Conservation (phyloP, 768 basidiomycete species). For the Collybiopsis confluens region DNA sequence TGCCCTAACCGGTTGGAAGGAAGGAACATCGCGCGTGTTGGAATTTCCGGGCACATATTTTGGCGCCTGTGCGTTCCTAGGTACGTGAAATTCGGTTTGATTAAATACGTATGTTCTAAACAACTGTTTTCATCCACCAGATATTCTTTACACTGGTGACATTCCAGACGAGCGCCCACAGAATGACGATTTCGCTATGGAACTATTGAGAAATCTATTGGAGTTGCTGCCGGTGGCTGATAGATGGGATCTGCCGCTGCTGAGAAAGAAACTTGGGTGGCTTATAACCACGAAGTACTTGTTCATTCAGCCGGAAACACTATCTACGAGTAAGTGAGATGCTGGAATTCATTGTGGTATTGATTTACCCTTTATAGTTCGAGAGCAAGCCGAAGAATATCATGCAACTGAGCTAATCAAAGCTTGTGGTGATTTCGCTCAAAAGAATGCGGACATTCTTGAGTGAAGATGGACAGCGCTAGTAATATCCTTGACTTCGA, state of each 20-base stretch:
- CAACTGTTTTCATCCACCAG: background rate
- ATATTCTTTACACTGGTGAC: conserved; percentile 6
- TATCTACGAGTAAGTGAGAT: background rate
- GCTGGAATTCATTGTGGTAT: background rate
- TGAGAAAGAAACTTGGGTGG: background rate
- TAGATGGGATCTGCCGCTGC: background rate
- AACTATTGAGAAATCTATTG: background rate
- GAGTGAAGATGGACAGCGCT: background rate
- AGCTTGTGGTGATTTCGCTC: background rate
- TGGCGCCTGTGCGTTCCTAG: conserved; percentile 3
- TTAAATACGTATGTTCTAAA: background rate
- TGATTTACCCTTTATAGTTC: background rate
- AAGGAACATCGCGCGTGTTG: background rate
- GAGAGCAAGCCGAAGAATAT: background rate
- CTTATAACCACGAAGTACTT: conserved; percentile 1
- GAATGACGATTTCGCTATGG: background rate
- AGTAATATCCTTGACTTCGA: too few species aligned
- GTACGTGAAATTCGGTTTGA: background rate
- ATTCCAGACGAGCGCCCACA: background rate
- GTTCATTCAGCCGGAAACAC: conserved; percentile 5
- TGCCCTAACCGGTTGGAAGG: background rate
- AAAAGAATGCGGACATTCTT: background rate
- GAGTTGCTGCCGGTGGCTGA: background rate
- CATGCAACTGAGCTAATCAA: background rate
- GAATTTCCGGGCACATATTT: conserved; percentile 6